A percentile compares a stretch with the other conserved stretches of the same genome.
Evolutionary conservation across 2,329 filamentous ascomycete species (phyloP).

Genomic region (Sarocladiaceae sp.): DNA sequence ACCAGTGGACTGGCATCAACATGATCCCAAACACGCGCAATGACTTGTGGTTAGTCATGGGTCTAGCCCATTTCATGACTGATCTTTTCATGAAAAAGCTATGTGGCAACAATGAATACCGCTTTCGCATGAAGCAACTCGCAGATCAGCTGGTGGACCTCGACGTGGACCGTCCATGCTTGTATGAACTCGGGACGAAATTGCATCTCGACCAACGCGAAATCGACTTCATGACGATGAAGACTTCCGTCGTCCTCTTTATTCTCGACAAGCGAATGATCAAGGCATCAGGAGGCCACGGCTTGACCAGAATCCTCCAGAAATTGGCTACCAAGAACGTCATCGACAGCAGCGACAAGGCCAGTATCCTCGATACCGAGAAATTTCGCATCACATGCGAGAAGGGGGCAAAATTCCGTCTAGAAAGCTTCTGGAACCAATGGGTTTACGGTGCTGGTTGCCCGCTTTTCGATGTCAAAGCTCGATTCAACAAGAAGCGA

Average conservation of each 20-base stretch:
- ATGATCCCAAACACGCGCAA: conserved; percentile 76
- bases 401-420: conserved; percentile 78
- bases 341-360: conserved; percentile 54
- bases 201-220: conserved; percentile 81
- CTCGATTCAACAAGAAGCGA: conserved; percentile 96
- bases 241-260: conserved; percentile 86
- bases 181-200: conserved; percentile 73
- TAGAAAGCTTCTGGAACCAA: conserved; percentile 89
- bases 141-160: conserved; percentile 77
- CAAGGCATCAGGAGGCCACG: conserved; percentile 78
- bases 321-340: conserved; percentile 83
- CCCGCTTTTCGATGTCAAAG: conserved; percentile 79
- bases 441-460: conserved; percentile 90
- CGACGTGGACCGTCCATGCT: conserved; percentile 76
- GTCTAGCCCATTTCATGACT: conserved; percentile 91
- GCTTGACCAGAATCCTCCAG: conserved; percentile 79
- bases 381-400: conserved; percentile 82
- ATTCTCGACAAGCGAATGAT: conserved; percentile 88
- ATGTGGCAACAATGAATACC: conserved; percentile 91
- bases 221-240: conserved; percentile 83
- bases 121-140: conserved; percentile 81
- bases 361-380: conserved; percentile 69
- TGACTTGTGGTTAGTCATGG: conserved; percentile 87
- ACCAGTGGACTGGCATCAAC: conserved; percentile 92
- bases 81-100: conserved; percentile 87